A percentile compares a stretch with the other conserved stretches of the same genome.
phyloP scores from a whole-genome alignment of 495 filamentous ascomycete genomes.

The Penicillium simplicissimum region DNA sequence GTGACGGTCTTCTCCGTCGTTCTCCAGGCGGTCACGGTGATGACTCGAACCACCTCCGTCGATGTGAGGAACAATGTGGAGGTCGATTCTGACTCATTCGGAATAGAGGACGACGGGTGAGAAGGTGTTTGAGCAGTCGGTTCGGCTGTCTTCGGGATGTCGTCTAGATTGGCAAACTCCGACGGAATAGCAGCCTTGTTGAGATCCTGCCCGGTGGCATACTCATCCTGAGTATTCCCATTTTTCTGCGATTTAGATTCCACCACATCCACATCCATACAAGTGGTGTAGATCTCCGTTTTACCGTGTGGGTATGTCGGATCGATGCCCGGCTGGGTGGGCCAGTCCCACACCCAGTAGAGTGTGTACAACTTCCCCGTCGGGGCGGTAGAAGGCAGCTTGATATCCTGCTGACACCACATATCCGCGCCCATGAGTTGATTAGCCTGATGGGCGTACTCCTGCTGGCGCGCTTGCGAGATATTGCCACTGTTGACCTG shows the following conservation, averaged over 20 bases:
- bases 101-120: neutral
- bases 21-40: conserved; percentile 26
- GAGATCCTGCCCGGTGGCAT: conserved; percentile 36
- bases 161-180: conserved; percentile 32
- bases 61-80: neutral
- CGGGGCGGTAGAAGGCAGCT: conserved; percentile 59
- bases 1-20: conserved; percentile 21
- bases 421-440: conserved; percentile 53
- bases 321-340: conserved; percentile 50
- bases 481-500: conserved; percentile 60
- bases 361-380: conserved; percentile 63
- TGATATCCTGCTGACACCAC: conserved; percentile 76
- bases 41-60: conserved; percentile 6
- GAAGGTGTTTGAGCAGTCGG: neutral
- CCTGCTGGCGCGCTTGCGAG: conserved; percentile 51
- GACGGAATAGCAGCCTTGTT: conserved; percentile 40
- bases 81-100: neutral
- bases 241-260: conserved; percentile 21
- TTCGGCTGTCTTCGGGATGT: neutral
- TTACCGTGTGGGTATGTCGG: conserved; percentile 52
- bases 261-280: conserved; percentile 72
- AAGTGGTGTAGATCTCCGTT: conserved; percentile 77
- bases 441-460: conserved; percentile 48
- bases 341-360: conserved; percentile 96
- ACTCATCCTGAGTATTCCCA: conserved; percentile 15